Percentiles rank a stretch among this genome's conserved stretches.
These are phyloP conservation scores for Cutaneotrichosporon cavernicola DNA, from an alignment of 1,284 basidiomycete species.

Conservation along the genomic window DNA sequence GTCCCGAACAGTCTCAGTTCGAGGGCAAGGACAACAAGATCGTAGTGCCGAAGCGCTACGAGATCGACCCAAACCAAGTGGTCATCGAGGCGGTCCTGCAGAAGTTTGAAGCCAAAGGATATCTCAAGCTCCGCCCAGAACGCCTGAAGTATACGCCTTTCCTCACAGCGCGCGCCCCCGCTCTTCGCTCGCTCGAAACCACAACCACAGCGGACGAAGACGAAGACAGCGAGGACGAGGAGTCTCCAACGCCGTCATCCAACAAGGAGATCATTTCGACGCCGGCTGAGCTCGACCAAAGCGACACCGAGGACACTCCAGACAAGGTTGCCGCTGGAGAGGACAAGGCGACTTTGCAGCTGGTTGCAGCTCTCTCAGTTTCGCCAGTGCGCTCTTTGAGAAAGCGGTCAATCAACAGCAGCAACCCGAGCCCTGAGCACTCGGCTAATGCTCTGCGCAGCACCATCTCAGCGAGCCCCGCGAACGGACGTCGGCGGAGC, in stretches of 20 bases:
- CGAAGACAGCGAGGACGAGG: not conserved
- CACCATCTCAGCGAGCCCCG: slow-evolving; percentile 1
- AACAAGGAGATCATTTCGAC: slow-evolving; percentile 23
- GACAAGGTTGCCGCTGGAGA: slow-evolving; percentile 31
- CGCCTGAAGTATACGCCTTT: slow-evolving; percentile 95
- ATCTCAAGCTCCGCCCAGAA: slow-evolving; percentile 75
- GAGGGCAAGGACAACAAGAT: slow-evolving; percentile 44
- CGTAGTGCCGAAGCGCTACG: slow-evolving; percentile 64
- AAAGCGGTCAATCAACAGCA: slow-evolving; percentile 23
- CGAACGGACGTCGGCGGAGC: slow-evolving; percentile 7
- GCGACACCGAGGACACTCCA: slow-evolving; percentile 13
- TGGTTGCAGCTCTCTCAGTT: slow-evolving; percentile 37
- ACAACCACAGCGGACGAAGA: not conserved
- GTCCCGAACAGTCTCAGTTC: slow-evolving; percentile 4
- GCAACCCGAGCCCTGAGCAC: slow-evolving; percentile 12
- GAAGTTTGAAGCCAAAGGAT: slow-evolving; percentile 76
- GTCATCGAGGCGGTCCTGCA: slow-evolving; percentile 67
- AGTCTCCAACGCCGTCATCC: slow-evolving; percentile 13
- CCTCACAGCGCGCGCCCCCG: slow-evolving; percentile 57
- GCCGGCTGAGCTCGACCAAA: slow-evolving; percentile 5
- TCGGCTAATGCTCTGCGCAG: slow-evolving; percentile 17
- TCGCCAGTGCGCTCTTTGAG: slow-evolving; percentile 36
- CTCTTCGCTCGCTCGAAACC: not conserved
- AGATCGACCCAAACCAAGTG: slow-evolving; percentile 77
- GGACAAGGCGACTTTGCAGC: slow-evolving; percentile 42